Evolutionary conservation across 768 basidiomycete species (phyloP).

Genomic region (Pisolithus microcarpus): DNA sequence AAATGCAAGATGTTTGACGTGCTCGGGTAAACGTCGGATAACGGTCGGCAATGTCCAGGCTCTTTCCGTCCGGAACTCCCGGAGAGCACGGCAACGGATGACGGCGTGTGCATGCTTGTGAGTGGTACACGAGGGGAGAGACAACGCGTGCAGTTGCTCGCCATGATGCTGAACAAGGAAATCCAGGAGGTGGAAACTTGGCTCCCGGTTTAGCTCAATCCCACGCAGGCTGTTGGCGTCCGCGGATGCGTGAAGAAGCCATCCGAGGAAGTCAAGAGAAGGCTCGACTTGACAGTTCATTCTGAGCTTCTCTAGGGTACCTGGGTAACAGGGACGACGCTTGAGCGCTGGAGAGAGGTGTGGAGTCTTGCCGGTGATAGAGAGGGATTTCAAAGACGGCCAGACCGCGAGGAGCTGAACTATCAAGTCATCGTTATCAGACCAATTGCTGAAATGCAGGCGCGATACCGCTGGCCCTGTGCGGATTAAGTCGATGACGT

Average conservation of each 20-base stretch:
- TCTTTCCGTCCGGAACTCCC: conserved; percentile 51
- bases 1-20: conserved; percentile 51
- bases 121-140: conserved; percentile 48
- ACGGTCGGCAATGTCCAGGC: conserved; percentile 38
- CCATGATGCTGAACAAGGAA: conserved; percentile 46
- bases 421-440: conserved; percentile 50
- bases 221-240: conserved; percentile 36
- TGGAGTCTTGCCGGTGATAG: conserved; percentile 53
- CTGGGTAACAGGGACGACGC: conserved; percentile 35
- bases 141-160: conserved; percentile 43
- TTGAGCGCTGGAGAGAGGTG: conserved; percentile 35
- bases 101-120: conserved; percentile 41
- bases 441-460: conserved; percentile 67
- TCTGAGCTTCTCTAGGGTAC: conserved; percentile 45
- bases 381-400: conserved; percentile 49
- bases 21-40: conserved; percentile 42
- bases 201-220: conserved; percentile 57
- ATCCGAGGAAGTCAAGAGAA: conserved; percentile 54
- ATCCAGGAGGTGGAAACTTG: conserved; percentile 47
- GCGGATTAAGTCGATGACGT: conserved; percentile 44
- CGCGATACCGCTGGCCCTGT: conserved; percentile 46
- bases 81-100: conserved; percentile 42
- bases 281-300: conserved; percentile 63
- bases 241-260: conserved; percentile 59
- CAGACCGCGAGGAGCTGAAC: conserved; percentile 59